Conservation (phyloP, 148 eudicot genomes). For the Euryodendron excelsum region DNA sequence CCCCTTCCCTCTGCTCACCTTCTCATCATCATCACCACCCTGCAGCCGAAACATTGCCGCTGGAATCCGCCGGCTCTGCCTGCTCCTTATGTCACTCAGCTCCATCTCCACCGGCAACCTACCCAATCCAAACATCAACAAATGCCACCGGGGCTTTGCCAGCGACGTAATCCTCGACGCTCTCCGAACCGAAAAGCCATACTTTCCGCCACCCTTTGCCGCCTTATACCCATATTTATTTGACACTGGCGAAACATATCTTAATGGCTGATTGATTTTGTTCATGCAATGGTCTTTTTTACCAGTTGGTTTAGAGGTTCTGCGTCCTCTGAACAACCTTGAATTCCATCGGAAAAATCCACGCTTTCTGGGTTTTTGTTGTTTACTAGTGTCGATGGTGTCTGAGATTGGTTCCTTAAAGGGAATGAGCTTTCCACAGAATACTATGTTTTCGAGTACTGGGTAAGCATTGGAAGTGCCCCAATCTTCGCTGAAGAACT, state of each 20-base stretch:
- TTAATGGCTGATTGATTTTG: not conserved
- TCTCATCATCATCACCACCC: not conserved
- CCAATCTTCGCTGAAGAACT: slow-evolving; percentile 34
- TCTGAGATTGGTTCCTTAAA: not conserved
- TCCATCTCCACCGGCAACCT: slow-evolving; percentile 20
- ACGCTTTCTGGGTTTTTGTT: slow-evolving; percentile 1
- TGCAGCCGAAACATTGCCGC: not conserved
- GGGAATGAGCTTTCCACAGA: slow-evolving; percentile 12
- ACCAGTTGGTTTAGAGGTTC: not conserved
- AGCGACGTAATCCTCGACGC: not conserved
- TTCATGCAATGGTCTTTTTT: not conserved
- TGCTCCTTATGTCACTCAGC: slow-evolving; percentile 8
- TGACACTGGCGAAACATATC: not conserved
- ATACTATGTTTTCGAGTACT: slow-evolving; percentile 22
- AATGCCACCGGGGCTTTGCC: slow-evolving; percentile 5
- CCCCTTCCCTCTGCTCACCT: slow-evolving; percentile 12
- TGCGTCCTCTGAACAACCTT: not conserved
- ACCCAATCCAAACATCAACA: slow-evolving; percentile 8
- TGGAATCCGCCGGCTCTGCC: not conserved
- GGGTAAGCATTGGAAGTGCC: not conserved
- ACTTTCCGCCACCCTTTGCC: not conserved
- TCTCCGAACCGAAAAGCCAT: not conserved
- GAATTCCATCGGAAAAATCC: not conserved
- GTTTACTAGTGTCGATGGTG: not conserved
- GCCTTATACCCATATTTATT: not conserved